These are phyloP conservation scores for Podospora didyma DNA, from an alignment of 495 filamentous ascomycete genomes.

Conservation along the genomic window DNA sequence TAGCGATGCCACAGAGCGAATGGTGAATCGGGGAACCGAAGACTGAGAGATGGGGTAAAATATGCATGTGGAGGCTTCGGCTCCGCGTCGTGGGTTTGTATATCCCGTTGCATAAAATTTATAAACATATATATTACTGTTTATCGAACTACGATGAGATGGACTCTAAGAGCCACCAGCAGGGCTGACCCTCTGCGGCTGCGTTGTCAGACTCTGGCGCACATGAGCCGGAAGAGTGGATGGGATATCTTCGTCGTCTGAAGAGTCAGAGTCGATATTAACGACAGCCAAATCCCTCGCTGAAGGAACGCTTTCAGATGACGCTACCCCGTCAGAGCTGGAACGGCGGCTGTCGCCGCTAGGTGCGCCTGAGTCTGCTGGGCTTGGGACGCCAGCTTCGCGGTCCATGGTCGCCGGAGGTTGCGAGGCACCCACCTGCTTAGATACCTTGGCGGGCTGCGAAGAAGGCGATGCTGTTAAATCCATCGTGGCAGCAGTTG, in stretches of 20 bases:
- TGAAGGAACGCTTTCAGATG: neutral
- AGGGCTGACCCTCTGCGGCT: neutral
- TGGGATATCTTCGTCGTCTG: conserved; percentile 40
- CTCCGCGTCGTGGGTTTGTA: too few species aligned
- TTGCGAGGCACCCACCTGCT: conserved; percentile 1
- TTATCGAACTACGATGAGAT: neutral
- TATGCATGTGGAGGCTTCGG: too few species aligned
- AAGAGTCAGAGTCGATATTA: conserved; percentile 28
- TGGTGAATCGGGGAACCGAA: too few species aligned
- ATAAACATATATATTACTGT: too few species aligned
- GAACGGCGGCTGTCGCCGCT: neutral
- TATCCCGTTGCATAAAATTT: too few species aligned
- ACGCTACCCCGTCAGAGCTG: neutral
- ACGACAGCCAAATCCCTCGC: neutral
- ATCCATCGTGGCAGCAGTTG: conserved; percentile 29
- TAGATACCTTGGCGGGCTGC: conserved; percentile 8
- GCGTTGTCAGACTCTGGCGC: conserved; percentile 11
- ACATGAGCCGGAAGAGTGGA: conserved; percentile 32
- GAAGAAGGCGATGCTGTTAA: conserved; percentile 22
- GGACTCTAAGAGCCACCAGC: neutral
- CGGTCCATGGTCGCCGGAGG: neutral
- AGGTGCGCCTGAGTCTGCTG: neutral
- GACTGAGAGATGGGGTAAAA: too few species aligned
- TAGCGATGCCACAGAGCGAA: too few species aligned
- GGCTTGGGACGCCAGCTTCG: neutral